Evolutionary conservation across 2,329 filamentous ascomycete species (phyloP).

Genomic region (Nothophoma quercina): DNA sequence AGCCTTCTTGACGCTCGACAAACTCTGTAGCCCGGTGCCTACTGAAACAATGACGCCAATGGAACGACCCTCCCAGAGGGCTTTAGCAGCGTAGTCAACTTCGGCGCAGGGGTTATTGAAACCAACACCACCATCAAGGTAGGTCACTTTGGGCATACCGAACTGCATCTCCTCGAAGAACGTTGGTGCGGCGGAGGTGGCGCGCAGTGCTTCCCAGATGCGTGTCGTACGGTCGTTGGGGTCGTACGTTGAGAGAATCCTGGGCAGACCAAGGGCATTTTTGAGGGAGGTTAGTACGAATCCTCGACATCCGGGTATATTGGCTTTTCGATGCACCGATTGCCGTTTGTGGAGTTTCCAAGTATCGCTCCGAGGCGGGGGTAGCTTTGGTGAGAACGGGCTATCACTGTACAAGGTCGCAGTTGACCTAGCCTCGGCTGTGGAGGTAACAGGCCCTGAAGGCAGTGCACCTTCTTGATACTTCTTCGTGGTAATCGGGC

Average conservation of each 20-base stretch:
- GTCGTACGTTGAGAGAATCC: slow-evolving; percentile 49
- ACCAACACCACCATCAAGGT: slow-evolving; percentile 59
- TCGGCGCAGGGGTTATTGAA: slow-evolving; percentile 61
- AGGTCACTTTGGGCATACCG: slow-evolving; percentile 55
- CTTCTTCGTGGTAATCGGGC: slow-evolving; percentile 32
- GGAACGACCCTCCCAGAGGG: slow-evolving; percentile 46
- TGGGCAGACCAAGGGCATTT: slow-evolving; percentile 47
- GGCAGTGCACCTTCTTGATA: slow-evolving; percentile 17
- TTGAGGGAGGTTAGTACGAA: slow-evolving; percentile 51
- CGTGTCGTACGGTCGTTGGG: slow-evolving; percentile 48
- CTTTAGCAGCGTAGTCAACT: slow-evolving; percentile 58
- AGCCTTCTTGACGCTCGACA: slow-evolving; percentile 48
- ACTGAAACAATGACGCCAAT: slow-evolving; percentile 52
- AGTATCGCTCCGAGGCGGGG: slow-evolving; percentile 30
- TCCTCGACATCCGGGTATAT: slow-evolving; percentile 46
- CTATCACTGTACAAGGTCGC: slow-evolving; percentile 21
- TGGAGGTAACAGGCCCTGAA: slow-evolving; percentile 4
- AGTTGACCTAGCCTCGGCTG: too few species aligned
- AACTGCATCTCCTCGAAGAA: slow-evolving; percentile 63
- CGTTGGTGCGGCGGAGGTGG: slow-evolving; percentile 59
- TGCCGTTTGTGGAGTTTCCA: slow-evolving; percentile 46
- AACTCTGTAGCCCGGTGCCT: slow-evolving; percentile 50
- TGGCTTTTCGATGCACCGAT: slow-evolving; percentile 46
- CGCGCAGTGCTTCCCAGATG: slow-evolving; percentile 61
- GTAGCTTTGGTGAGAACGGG: slow-evolving; percentile 23